Base-by-base conservation (phyloP, 2,329 filamentous ascomycete species). In the Scedosporium apiospermum region DNA sequence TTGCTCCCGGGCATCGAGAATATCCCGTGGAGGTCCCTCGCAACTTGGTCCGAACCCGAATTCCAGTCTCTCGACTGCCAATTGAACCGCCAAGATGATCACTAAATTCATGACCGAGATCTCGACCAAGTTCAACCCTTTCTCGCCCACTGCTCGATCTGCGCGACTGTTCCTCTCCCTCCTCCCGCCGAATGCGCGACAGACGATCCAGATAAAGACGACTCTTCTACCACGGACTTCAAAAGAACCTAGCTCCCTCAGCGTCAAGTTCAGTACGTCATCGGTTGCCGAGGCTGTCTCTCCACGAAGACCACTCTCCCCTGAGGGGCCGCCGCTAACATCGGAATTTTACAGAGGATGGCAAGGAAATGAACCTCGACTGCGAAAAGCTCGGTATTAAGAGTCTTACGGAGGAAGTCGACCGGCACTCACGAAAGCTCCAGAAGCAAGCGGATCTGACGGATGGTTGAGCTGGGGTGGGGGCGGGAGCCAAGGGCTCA, bases 51-150 rank as follows among this genome's bases (percentile, higher is more conserved):
- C 34, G 10, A 38, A 4, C 34, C 34, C 14, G 59, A 61, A 2
- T 12, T 9, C 27, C 14, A 18, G 9, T 21, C 18, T 16, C 60
- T 21, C 44, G 21, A 23, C n/a, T 16, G 7, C 27, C 30, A n/a
- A 41, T 27, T 41, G 41, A n/a, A 21, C 12, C 60, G 18, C 64
- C 72, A 80, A 74, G 60, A 95, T 95, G 91, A 90, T 95, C 65
- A 93, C 90, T 64, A 87, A 88, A 73, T 95, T 91, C 79, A 84
- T 96, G 74, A 93, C 92, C 74, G 86, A 91, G 73, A 87, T 98
- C 70, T 86, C 83, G 70, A 88, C 91, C 67, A 86, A 86, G 73
- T 97, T 98, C 86, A 96, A 96, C 77, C 93, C 95, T 46, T 98
- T 98, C 83, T 89, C 87, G 30, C 77, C 83, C 26, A 82, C 83